These are phyloP conservation scores for Candida succiphila DNA, from an alignment of 805 yeast species.

Conservation along the genomic window DNA sequence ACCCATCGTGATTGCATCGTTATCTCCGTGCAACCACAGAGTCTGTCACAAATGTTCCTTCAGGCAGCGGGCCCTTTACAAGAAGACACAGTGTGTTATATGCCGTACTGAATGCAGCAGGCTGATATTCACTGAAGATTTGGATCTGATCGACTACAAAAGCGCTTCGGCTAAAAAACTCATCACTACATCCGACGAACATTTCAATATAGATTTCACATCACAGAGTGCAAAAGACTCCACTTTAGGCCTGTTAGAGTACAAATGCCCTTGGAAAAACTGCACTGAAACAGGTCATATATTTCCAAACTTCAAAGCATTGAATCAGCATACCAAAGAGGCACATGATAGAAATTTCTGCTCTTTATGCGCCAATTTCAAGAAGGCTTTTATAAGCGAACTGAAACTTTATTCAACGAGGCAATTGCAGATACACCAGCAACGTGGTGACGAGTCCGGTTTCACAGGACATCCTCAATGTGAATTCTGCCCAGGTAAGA, in stretches of 20 bases:
- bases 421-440: conserved; percentile 60
- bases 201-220: conserved; percentile 52
- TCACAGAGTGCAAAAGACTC: conserved; percentile 33
- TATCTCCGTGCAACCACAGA: conserved; percentile 76
- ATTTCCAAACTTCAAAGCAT: conserved; percentile 41
- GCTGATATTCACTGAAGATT: conserved; percentile 47
- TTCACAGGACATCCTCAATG: conserved; percentile 88
- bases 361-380: conserved; percentile 66
- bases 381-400: conserved; percentile 70
- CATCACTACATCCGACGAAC: conserved; percentile 20
- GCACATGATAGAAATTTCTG: conserved; percentile 61
- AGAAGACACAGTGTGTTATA: conserved; percentile 65
- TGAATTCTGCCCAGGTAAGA: conserved; percentile 59
- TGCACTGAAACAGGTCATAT: conserved; percentile 17
- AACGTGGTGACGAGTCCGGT: conserved; percentile 66
- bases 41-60: conserved; percentile 79
- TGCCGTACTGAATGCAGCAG: conserved; percentile 65
- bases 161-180: conserved; percentile 9
- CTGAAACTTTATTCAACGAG: conserved; percentile 49
- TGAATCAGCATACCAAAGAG: conserved; percentile 55
- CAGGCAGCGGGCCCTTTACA: conserved; percentile 73
- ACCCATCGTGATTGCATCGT: conserved; percentile 47
- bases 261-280: conserved; percentile 39
- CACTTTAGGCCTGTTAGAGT: conserved; percentile 42
- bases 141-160: conserved; percentile 24